phyloP scores from a whole-genome alignment of 1,284 basidiomycete genomes.

The Trametes polyzona region DNA sequence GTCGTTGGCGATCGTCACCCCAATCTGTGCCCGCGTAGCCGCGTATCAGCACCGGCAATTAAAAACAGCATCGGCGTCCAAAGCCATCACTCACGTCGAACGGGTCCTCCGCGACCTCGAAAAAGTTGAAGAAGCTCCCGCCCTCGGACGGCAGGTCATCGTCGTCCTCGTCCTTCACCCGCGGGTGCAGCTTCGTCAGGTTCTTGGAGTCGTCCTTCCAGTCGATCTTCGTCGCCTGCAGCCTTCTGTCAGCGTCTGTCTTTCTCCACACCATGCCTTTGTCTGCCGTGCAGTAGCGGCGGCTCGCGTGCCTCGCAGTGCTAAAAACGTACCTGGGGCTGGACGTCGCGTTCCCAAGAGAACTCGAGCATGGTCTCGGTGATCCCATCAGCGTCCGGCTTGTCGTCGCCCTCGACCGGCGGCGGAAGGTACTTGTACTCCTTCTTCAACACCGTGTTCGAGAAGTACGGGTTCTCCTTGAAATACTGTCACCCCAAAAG shows the following conservation, averaged over 20 bases:
- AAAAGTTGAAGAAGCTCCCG: conserved; percentile 90
- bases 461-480: conserved; percentile 83
- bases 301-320: too few species aligned
- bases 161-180: conserved; percentile 58
- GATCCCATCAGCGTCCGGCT: conserved; percentile 71
- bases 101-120: conserved; percentile 68
- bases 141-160: conserved; percentile 63
- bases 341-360: conserved; percentile 74
- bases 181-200: conserved; percentile 78
- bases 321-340: conserved; percentile 55
- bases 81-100: conserved; percentile 58
- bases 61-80: neutral
- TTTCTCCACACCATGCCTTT: neutral
- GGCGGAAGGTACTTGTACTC: conserved; percentile 74
- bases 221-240: conserved; percentile 67
- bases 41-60: conserved; percentile 14
- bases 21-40: conserved; percentile 51
- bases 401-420: conserved; percentile 54
- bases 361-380: conserved; percentile 77
- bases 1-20: conserved; percentile 72
- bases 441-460: conserved; percentile 74
- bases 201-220: conserved; percentile 85
- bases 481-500: conserved; percentile 56
- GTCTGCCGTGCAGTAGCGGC: neutral
- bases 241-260: neutral